phyloP scores from a whole-genome alignment of 2,329 filamentous ascomycete species.

The Blastomyces percursus region DNA sequence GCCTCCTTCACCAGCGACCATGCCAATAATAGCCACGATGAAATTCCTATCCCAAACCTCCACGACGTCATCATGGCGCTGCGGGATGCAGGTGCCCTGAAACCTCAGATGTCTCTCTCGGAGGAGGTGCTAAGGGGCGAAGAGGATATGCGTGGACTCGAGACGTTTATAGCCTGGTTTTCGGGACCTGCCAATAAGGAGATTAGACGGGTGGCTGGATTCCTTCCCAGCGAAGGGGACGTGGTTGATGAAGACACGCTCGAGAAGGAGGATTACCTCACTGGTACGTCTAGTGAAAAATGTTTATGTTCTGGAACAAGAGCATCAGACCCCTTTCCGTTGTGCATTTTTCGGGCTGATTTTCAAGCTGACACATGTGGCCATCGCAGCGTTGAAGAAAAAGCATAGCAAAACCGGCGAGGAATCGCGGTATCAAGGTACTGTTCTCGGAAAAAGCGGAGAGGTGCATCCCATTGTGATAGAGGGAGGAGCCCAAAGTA shows the following conservation, averaged over 20 bases:
- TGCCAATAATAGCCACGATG: constrained; percentile 56
- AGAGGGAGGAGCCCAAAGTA: constrained; percentile 62
- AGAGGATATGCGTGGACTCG: constrained; percentile 69
- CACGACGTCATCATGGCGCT: constrained; percentile 78
- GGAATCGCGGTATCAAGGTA: constrained; percentile 75
- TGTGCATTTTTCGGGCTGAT: background rate
- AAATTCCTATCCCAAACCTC: constrained; percentile 52
- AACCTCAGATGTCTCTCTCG: constrained; percentile 53
- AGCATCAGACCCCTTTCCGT: background rate
- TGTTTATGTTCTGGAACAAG: background rate
- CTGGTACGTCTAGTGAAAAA: constrained; percentile 37
- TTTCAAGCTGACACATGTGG: constrained; percentile 5
- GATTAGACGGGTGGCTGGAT: constrained; percentile 67
- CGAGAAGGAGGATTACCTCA: constrained; percentile 60
- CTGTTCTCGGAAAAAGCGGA: constrained; percentile 62
- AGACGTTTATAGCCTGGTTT: constrained; percentile 71
- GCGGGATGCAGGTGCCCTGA: constrained; percentile 64
- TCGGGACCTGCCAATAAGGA: constrained; percentile 62
- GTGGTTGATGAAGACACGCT: constrained; percentile 39
- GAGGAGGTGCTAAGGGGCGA: constrained; percentile 59
- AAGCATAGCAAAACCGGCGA: constrained; percentile 85
- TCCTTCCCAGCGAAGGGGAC: constrained; percentile 48
- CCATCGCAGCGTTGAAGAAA: constrained; percentile 61
- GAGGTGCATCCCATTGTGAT: constrained; percentile 64
- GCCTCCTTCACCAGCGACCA: constrained; percentile 61